A percentile compares a stretch with the other conserved stretches of the same genome.
Evolutionary conservation across 1,139 yeast species (phyloP).

Genomic region (Scheffersomyces segobiensis): DNA sequence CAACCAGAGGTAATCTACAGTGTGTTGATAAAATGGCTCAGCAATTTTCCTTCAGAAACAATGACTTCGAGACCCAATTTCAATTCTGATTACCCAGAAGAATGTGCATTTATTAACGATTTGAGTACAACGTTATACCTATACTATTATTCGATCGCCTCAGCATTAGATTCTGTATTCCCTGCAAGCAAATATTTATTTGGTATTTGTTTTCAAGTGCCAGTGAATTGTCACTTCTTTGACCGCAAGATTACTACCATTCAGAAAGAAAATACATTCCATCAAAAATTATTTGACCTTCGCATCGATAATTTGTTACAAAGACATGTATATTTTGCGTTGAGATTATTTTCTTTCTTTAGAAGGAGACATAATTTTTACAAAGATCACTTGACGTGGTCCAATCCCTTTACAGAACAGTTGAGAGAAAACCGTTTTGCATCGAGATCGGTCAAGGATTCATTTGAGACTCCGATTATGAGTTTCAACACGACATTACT

Average conservation of each 20-base stretch:
- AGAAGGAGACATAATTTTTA: conserved; percentile 21
- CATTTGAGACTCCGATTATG: conserved; percentile 25
- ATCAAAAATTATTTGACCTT: conserved; percentile 8
- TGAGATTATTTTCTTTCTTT: conserved; percentile 28
- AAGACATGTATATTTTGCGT: conserved; percentile 28
- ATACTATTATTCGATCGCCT: conserved; percentile 26
- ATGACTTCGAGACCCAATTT: conserved; percentile 14
- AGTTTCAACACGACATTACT: conserved; percentile 29
- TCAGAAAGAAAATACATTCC: conserved; percentile 7
- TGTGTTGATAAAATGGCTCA: conserved; percentile 25
- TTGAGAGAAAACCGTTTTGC: conserved; percentile 13
- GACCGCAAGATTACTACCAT: conserved; percentile 15
- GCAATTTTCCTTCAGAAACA: conserved; percentile 23
- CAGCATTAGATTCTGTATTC: conserved; percentile 26
- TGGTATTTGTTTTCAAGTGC: conserved; percentile 22
- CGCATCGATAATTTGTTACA: conserved; percentile 18
- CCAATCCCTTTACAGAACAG: conserved; percentile 8
- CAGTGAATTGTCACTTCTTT: conserved; percentile 13
- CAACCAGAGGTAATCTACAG: conserved; percentile 19
- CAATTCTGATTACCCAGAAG: conserved; percentile 8
- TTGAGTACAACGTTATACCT: conserved; percentile 23
- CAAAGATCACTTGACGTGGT: conserved; percentile 21
- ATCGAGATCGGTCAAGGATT: conserved; percentile 17
- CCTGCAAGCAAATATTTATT: conserved; percentile 26
- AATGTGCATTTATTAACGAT: conserved; percentile 16